Evolutionary conservation across 371 early-diverging fungal genomes (phyloP), one percentile per base, ranked within the genome.

Genomic region (Mucor mucedo): DNA sequence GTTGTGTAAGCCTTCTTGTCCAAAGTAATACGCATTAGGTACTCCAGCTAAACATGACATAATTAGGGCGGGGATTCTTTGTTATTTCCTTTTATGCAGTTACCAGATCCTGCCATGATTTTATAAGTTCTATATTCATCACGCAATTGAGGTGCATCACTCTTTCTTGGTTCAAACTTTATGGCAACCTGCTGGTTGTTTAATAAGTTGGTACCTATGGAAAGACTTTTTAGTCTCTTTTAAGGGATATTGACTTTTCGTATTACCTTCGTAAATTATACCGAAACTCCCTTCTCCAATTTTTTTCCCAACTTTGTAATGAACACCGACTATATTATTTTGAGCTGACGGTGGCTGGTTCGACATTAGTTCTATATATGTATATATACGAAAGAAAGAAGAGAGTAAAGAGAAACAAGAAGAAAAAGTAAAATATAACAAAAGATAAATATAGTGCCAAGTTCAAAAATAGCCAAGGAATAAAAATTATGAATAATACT

Each of bases 261-360:
- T 66, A 70, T 53, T 84, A 91, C 97, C 97, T 87, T 96, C 93
- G 77, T 95, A 97, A 63, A 97, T 95, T 68, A 93, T 89, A 50
- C 97, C 97, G 83, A 96, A 97, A 64, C 89, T 89, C 29, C 97
- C 97, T 76, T 96, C 96, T 32, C 96, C 97, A 76, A 97, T 93
- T 79, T 93, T 93, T 75, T 89, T 91, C 42, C 94, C 94, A 16
- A 97, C 93, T 64, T 85, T 89, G 77, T 91, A 96, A 71, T 95
- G 95, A 8, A 90, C 91, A 11, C 97, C 97, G 32, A 96, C 94
- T 44, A 63, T 52, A 21, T 16, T 80, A 56, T 78, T 81, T 2
- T 44, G 47, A n/a, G 21, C 44, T 48, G 57, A 55, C 29, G 60
- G 27, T 47, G 55, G 14, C n/a, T 55, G 60, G 42, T 47, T 50